Conservation (phyloP, 306 rosid species). For the Begonia peltatifolia region DNA sequence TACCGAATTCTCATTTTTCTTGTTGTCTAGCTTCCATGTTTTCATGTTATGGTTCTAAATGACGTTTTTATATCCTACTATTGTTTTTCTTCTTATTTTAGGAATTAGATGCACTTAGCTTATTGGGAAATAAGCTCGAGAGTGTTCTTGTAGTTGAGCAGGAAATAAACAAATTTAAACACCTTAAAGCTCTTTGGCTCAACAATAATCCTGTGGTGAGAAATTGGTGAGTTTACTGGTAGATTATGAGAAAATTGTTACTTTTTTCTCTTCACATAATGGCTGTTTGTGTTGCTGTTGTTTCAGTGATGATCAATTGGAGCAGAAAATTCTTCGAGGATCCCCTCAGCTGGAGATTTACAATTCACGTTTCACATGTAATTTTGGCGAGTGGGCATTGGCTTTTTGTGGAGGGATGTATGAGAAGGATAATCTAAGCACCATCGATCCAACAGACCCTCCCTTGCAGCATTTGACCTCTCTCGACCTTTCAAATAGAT, state of each 20-base stretch:
- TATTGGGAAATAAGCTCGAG: conserved; percentile 57
- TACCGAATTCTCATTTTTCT: too few species aligned
- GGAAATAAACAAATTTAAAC: conserved; percentile 58
- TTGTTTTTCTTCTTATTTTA: conserved; percentile 13
- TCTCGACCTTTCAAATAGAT: conserved; percentile 68
- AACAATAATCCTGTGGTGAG: conserved; percentile 44
- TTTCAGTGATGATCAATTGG: conserved; percentile 38
- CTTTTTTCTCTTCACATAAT: conserved; percentile 3
- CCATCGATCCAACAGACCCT: conserved; percentile 24
- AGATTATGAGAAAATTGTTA: not conserved
- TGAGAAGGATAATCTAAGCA: conserved; percentile 60
- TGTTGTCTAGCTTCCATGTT: too few species aligned
- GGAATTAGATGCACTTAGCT: conserved; percentile 74
- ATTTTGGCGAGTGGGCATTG: conserved; percentile 67
- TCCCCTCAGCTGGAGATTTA: conserved; percentile 56
- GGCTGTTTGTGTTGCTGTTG: conserved; percentile 8
- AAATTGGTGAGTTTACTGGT: conserved; percentile 26
- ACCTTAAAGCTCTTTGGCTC: conserved; percentile 78
- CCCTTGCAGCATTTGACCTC: conserved; percentile 31
- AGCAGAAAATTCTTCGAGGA: conserved; percentile 27
- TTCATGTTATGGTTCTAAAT: not conserved
- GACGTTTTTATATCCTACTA: not conserved
- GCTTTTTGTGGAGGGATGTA: conserved; percentile 78
- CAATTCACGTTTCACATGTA: conserved; percentile 56
- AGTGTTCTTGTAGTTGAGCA: conserved; percentile 31